Conservation (phyloP, 352 stramenopile genomes). For the Nothophytophthora sp. region DNA sequence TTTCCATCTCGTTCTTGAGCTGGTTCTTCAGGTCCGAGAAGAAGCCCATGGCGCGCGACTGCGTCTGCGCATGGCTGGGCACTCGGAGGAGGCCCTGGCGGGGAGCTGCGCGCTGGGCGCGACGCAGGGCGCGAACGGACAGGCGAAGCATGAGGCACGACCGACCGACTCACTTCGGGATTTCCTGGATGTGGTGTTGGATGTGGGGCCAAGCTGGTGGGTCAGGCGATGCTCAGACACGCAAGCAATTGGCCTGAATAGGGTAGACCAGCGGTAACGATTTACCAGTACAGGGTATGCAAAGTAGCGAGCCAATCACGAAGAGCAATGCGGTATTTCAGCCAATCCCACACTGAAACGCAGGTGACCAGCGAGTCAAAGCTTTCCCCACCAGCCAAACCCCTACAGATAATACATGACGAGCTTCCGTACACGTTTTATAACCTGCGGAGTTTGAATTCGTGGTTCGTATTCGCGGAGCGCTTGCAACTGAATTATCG, state of each 20-base stretch:
- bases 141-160: slow-evolving; percentile 40
- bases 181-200: slow-evolving; percentile 1
- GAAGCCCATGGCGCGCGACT: slow-evolving; percentile 65
- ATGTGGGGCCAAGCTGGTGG: slow-evolving; percentile 20
- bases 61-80: slow-evolving; percentile 8
- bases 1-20: slow-evolving; percentile 78
- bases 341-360: slow-evolving; percentile 14
- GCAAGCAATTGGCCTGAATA: too few species aligned
- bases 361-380: not conserved
- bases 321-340: slow-evolving; percentile 2
- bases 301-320: too few species aligned
- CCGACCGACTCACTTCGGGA: too few species aligned
- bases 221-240: not conserved
- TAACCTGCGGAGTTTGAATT: slow-evolving; percentile 11
- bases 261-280: too few species aligned
- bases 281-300: too few species aligned
- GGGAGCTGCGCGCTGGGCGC: slow-evolving; percentile 14
- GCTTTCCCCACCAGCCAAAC: slow-evolving; percentile 47
- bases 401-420: not conserved
- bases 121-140: slow-evolving; percentile 24
- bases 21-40: slow-evolving; percentile 83
- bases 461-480: not conserved
- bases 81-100: slow-evolving; percentile 2
- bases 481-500: not conserved
- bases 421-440: slow-evolving; percentile 13